Conservation (phyloP, 345 rosid genomes). For the Erodium maritimum region DNA sequence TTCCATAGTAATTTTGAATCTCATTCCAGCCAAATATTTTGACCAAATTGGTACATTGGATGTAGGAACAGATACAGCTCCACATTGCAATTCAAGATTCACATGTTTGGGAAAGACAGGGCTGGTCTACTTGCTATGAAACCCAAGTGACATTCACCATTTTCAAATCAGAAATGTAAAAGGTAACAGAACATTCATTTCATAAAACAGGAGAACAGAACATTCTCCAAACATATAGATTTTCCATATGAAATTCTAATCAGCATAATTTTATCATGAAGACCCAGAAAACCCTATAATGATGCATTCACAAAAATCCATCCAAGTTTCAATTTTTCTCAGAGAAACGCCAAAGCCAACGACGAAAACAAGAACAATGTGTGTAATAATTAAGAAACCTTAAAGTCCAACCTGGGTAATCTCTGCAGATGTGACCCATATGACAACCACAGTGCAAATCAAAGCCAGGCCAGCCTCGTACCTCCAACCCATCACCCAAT, state of each 20-base stretch:
- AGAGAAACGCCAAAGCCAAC: not conserved
- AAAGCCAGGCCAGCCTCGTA: constrained; percentile 36
- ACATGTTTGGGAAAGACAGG: no score
- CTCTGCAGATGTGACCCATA: constrained; percentile 37
- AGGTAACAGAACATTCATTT: no score
- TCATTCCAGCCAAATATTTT: not conserved
- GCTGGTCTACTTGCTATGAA: no score
- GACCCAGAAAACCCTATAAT: not conserved
- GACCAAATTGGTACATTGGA: not conserved
- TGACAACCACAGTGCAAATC: constrained; percentile 30
- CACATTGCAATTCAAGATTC: not conserved
- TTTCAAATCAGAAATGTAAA: no score
- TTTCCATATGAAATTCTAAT: not conserved
- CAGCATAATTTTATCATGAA: not conserved
- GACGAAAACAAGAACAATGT: not conserved
- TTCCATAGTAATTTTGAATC: no score
- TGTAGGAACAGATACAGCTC: not conserved
- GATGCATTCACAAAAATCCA: no score
- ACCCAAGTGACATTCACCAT: no score
- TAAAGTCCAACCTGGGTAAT: constrained; percentile 21
- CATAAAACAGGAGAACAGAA: not conserved
- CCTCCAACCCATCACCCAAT: constrained; percentile 27
- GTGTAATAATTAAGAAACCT: not conserved
- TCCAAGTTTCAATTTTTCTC: not conserved
- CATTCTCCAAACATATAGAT: not conserved